These are phyloP conservation scores for Mycena filopes DNA, from an alignment of 768 basidiomycete genomes.

Conservation along the genomic window DNA sequence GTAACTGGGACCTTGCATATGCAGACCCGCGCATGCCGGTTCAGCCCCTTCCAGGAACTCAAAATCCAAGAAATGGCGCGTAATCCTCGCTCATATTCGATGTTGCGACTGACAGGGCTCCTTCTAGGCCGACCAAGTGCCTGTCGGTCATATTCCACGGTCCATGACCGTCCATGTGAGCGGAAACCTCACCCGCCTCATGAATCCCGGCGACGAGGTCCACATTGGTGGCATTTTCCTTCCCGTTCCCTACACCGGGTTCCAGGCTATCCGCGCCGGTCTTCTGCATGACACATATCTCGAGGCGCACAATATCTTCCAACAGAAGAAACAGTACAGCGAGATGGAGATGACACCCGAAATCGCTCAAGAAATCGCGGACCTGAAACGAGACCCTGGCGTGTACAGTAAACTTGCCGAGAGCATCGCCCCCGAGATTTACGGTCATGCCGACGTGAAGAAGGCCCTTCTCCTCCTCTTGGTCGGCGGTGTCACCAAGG, in stretches of 20 bases:
- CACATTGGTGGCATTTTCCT: conserved; percentile 97
- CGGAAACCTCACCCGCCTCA: conserved; percentile 86
- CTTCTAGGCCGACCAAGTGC: conserved; percentile 94
- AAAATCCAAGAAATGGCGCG: conserved; percentile 98
- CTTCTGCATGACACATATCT: conserved; percentile 97
- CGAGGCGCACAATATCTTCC: conserved; percentile 89
- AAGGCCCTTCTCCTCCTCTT: conserved; percentile 92
- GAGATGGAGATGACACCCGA: conserved; percentile 94
- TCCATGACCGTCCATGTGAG: conserved; percentile 98
- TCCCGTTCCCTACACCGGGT: conserved; percentile 97
- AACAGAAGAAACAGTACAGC: conserved; percentile 97
- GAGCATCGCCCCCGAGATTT: conserved; percentile 98
- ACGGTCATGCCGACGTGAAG: conserved; percentile 97
- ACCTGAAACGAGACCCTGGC: conserved; percentile 78
- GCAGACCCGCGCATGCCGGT: conserved; percentile 98
- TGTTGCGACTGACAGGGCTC: conserved; percentile 16
- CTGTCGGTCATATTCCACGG: conserved; percentile 98
- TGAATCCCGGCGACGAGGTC: conserved; percentile 97
- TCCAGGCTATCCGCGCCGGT: conserved; percentile 96
- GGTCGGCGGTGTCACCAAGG: conserved; percentile 96
- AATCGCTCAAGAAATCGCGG: conserved; percentile 74
- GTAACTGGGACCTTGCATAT: conserved; percentile 93
- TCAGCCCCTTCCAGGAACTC: conserved; percentile 97
- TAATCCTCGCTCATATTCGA: conserved; percentile 9
- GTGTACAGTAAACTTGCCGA: conserved; percentile 89